Evolutionary conservation across 768 basidiomycete genomes (phyloP).

Genomic region (Mycena venus): DNA sequence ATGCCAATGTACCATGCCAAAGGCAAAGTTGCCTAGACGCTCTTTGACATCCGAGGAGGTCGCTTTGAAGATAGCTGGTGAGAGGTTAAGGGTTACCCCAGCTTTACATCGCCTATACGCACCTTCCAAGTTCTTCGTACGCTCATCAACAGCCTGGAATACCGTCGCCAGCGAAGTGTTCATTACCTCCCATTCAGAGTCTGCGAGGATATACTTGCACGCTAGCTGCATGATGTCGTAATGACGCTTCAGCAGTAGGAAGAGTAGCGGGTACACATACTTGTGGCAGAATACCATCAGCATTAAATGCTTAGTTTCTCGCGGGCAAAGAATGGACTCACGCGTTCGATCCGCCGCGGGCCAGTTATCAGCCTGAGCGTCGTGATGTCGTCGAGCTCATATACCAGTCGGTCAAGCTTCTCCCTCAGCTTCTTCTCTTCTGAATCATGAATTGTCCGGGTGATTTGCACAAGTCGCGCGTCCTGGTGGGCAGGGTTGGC

Average conservation of each 20-base stretch:
- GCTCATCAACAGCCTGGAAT: constrained; percentile 21
- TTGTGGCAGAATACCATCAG: neutral
- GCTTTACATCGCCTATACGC: neutral
- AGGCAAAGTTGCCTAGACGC: constrained; percentile 10
- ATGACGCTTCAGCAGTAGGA: constrained; percentile 19
- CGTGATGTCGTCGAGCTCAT: constrained; percentile 26
- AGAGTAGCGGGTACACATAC: constrained; percentile 24
- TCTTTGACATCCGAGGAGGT: constrained; percentile 6
- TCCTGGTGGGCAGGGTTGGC: constrained; percentile 2
- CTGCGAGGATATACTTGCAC: constrained; percentile 2
- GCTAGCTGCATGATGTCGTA: constrained; percentile 25
- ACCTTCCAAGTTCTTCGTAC: constrained; percentile 17
- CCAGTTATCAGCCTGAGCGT: constrained; percentile 36
- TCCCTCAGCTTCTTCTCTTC: constrained; percentile 29
- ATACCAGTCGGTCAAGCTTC: constrained; percentile 24
- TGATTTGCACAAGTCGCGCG: neutral
- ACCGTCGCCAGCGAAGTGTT: constrained; percentile 2
- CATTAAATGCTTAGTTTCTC: neutral
- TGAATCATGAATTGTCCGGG: neutral
- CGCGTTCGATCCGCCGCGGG: constrained; percentile 36
- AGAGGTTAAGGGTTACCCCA: neutral
- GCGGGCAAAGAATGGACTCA: neutral
- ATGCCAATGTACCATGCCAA: constrained; percentile 22
- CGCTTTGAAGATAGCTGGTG: constrained; percentile 9
- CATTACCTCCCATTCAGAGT: constrained; percentile 16